These are phyloP conservation scores for Colletotrichum sp. DNA, from an alignment of 2,329 filamentous ascomycete species.

Conservation along the genomic window DNA sequence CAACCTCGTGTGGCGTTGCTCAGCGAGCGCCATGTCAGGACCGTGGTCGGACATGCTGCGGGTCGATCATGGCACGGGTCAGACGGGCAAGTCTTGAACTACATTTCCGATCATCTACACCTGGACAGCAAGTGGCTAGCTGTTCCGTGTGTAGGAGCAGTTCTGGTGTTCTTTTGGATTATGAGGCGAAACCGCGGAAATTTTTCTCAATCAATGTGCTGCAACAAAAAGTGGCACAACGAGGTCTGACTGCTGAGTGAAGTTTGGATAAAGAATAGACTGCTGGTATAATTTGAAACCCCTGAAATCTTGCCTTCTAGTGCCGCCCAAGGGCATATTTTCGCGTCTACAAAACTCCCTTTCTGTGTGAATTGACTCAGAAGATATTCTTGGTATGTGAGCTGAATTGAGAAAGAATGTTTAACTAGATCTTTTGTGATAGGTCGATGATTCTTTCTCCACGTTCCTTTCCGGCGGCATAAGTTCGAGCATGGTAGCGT, in stretches of 20 bases:
- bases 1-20: slow-evolving; percentile 11
- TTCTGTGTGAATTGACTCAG: too few species aligned
- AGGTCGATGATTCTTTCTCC: too few species aligned
- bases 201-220: neutral
- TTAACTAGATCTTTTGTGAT: too few species aligned
- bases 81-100: slow-evolving; percentile 25
- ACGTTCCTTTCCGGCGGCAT: too few species aligned
- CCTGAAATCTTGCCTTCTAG: too few species aligned
- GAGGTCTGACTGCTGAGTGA: neutral
- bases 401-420: too few species aligned
- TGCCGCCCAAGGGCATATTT: too few species aligned
- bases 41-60: slow-evolving; percentile 22
- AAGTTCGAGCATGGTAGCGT: too few species aligned
- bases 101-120: slow-evolving; percentile 19
- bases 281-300: neutral
- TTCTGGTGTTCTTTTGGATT: neutral
- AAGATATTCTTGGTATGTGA: too few species aligned
- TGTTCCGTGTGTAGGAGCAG: neutral
- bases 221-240: neutral
- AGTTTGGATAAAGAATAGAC: neutral
- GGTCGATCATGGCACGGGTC: slow-evolving; percentile 28
- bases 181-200: neutral
- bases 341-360: too few species aligned
- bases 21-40: slow-evolving; percentile 10
- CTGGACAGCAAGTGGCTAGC: neutral